Base-by-base conservation (phyloP, 805 yeast species). In the Pichia deserticola region DNA sequence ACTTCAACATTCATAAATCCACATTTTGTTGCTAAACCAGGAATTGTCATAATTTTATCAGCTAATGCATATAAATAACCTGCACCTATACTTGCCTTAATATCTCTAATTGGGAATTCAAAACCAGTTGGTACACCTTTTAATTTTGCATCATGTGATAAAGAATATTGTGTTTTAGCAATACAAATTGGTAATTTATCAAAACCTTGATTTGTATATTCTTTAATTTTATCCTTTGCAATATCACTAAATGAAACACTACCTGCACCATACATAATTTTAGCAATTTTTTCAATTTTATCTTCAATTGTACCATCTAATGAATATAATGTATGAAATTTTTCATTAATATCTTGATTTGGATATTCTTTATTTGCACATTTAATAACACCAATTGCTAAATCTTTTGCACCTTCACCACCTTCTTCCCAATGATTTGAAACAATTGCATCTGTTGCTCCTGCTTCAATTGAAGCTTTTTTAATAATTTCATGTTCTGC, bases 1-100 rank as follows among this genome's bases (percentile, higher is more conserved):
- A 92, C 93, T 69, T 92, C 99, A 51, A 92, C 97, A 63, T 90
- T 87, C 96, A 92, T 88, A 74, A 86, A 92, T 29, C 98, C 98
- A 59, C 95, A 86, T 66, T 87, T 90, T 9, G 98, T 92, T 50
- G 97, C 95, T 63, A 92, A 74, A 53, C 99, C 99, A 30, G 99
- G 99, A 60, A 92, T 90, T 30, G 99, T 92, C 84, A 86, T 89
- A 61, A 92, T 92, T 69, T 92, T 96, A 50, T 95, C 97, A 15
- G 97, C 97, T 60, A 92, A 76, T 1, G 98, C 98, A 64, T 92
- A 93, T 64, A 92, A 76, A 70, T 92, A 92, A 9, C 97, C 97
- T 44, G 97, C 98, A 69, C 99, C 99, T 49, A 88, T 87, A 36
- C 96, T 85, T 39, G 92, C 90, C 69, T 95, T 84, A 55, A 92